phyloP scores from a whole-genome alignment of 441 rosid genomes.

The Pelargonium fulgidum region DNA sequence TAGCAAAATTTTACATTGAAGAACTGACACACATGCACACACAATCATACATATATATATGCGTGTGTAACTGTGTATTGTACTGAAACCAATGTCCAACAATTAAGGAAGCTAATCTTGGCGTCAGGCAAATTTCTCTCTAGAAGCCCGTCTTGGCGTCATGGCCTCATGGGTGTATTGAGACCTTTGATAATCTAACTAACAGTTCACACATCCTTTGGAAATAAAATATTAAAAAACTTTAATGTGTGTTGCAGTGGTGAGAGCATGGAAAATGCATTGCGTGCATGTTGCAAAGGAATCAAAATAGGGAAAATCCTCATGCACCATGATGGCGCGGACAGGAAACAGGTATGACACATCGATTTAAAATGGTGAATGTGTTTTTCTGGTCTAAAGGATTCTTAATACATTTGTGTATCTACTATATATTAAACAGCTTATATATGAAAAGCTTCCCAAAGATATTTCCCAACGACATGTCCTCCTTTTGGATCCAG shows the following conservation, averaged over 20 bases:
- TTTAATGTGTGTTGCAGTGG: slow-evolving; percentile 43
- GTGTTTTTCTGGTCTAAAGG: slow-evolving; percentile 4
- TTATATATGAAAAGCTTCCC: slow-evolving; percentile 95
- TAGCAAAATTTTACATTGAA: neutral
- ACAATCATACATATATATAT: neutral
- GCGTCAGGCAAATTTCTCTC: neutral
- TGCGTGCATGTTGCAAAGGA: slow-evolving; percentile 96
- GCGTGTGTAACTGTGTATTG: neutral
- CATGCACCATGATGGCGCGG: slow-evolving; percentile 87
- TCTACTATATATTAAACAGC: slow-evolving; percentile 36
- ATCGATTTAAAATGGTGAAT: neutral
- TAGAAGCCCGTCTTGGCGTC: neutral
- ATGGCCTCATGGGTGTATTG: neutral
- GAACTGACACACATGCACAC: no score
- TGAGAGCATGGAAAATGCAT: slow-evolving; percentile 97
- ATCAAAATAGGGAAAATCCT: slow-evolving; percentile 94
- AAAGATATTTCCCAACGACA: slow-evolving; percentile 89
- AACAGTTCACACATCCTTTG: neutral
- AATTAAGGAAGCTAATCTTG: neutral
- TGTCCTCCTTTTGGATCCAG: slow-evolving; percentile 93
- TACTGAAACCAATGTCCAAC: neutral
- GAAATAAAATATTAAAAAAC: neutral
- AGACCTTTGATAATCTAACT: neutral
- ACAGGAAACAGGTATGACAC: slow-evolving; percentile 65
- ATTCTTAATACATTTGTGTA: slow-evolving; percentile 3